Percentiles rank a stretch among this genome's conserved stretches.
These are phyloP conservation scores for Fusarium fracticaudum DNA, from an alignment of 2,329 filamentous ascomycete species.

Conservation along the genomic window DNA sequence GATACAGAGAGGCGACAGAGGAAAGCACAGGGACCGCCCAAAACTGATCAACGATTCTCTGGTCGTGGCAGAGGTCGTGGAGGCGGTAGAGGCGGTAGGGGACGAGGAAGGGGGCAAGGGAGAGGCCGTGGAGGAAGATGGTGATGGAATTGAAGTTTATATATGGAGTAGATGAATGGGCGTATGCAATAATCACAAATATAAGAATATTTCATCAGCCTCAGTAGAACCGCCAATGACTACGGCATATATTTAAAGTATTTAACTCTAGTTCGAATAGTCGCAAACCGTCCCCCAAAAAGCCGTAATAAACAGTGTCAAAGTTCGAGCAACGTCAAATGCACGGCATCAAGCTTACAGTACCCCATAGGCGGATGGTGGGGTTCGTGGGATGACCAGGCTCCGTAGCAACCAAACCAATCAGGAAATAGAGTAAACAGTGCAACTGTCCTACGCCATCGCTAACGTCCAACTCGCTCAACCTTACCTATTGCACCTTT, in stretches of 20 bases:
- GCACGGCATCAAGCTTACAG: neutral
- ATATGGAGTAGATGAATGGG: neutral
- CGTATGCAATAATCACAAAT: neutral
- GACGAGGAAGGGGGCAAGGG: slow-evolving; percentile 41
- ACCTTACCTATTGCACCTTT: slow-evolving; percentile 14
- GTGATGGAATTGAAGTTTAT: neutral
- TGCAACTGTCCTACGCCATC: slow-evolving; percentile 32
- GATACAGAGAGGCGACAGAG: slow-evolving; percentile 74
- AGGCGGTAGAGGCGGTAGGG: slow-evolving; percentile 46
- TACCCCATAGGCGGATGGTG: slow-evolving; percentile 22
- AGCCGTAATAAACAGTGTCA: no score
- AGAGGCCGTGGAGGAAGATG: slow-evolving; percentile 38
- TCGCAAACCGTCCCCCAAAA: neutral
- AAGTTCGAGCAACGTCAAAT: no score
- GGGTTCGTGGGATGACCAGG: slow-evolving; percentile 27
- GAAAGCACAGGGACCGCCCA: slow-evolving; percentile 65
- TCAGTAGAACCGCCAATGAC: neutral
- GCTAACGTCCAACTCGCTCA: neutral
- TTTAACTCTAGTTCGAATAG: neutral
- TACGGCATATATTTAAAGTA: neutral
- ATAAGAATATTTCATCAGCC: neutral
- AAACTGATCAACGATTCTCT: slow-evolving; percentile 49
- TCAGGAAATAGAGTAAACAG: slow-evolving; percentile 46
- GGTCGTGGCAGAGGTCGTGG: slow-evolving; percentile 50
- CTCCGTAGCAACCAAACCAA: slow-evolving; percentile 47